Percentiles rank a stretch among this genome's conserved stretches.
These are phyloP conservation scores for Chiua sp. DNA, from an alignment of 1,284 basidiomycete genomes.

Conservation along the genomic window DNA sequence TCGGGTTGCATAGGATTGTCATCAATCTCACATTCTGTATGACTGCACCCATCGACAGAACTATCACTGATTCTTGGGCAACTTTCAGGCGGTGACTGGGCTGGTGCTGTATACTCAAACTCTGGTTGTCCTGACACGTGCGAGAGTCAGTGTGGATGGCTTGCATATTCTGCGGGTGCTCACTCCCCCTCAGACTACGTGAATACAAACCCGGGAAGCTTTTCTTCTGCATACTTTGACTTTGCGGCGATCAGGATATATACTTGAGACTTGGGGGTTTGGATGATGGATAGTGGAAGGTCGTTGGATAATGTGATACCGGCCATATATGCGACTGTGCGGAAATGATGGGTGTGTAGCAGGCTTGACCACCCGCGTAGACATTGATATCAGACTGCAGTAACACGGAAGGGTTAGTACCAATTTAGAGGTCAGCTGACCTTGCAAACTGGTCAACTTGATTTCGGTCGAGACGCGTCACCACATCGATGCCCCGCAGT, in stretches of 20 bases:
- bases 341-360: background rate
- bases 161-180: background rate
- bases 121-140: constrained; percentile 42
- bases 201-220: constrained; percentile 46
- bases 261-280: too few relatives aligned
- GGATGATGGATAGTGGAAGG: too few relatives aligned
- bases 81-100: constrained; percentile 46
- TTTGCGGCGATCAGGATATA: constrained; percentile 56
- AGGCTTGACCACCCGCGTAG: background rate
- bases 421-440: constrained; percentile 21
- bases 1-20: constrained; percentile 43
- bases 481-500: constrained; percentile 19
- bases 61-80: background rate
- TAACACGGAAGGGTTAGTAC: too few relatives aligned
- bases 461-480: constrained; percentile 2
- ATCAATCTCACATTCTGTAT: constrained; percentile 46
- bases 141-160: constrained; percentile 20
- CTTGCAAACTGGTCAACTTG: background rate
- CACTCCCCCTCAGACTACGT: constrained; percentile 29
- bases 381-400: background rate
- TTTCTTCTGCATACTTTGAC: constrained; percentile 58
- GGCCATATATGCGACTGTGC: background rate
- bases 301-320: constrained; percentile 19
- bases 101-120: constrained; percentile 37
- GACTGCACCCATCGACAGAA: constrained; percentile 2